Percentiles rank a stretch among this genome's conserved stretches.
Conservation (phyloP, 1,284 basidiomycete species). For the Laetiporus sulphureus region DNA sequence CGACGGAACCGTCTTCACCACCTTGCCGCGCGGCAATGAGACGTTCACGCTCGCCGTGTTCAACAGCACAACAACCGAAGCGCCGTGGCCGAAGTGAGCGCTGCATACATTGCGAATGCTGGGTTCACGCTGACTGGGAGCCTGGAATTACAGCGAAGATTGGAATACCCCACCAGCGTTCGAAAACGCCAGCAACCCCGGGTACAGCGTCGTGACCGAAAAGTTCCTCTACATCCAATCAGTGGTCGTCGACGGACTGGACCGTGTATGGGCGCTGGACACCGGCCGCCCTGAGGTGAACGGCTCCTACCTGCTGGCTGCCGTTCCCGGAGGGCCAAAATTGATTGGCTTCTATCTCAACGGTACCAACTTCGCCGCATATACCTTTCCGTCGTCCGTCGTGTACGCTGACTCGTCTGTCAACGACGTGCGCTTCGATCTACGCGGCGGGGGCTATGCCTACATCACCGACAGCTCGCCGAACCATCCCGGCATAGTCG, state of each 20-base stretch:
- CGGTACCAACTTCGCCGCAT: constrained; percentile 21
- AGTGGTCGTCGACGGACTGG: constrained; percentile 22
- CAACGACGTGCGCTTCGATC: constrained; percentile 26
- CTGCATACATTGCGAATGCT: no score
- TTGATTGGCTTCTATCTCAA: constrained; percentile 25
- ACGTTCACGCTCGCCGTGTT: constrained; percentile 17
- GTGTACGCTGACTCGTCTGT: constrained; percentile 23
- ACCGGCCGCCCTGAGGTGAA: constrained; percentile 20
- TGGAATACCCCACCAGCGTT: constrained; percentile 18
- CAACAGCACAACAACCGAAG: constrained; percentile 15
- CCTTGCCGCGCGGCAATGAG: constrained; percentile 17
- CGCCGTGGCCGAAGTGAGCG: constrained; percentile 15
- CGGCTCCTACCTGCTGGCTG: constrained; percentile 19
- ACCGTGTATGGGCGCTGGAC: constrained; percentile 27
- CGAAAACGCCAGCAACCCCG: constrained; percentile 12
- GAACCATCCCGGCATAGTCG: constrained; percentile 21
- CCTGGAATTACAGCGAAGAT: constrained; percentile 10
- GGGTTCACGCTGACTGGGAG: not conserved
- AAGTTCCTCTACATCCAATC: constrained; percentile 25
- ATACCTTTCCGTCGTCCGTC: constrained; percentile 21
- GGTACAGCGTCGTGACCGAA: constrained; percentile 17
- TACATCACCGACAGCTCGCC: constrained; percentile 24
- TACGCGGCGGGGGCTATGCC: constrained; percentile 23
- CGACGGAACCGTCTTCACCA: constrained; percentile 15
- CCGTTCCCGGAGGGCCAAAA: constrained; percentile 23